These are phyloP conservation scores for Vachellia pachyceras DNA, from an alignment of 306 rosid species.

Conservation along the genomic window DNA sequence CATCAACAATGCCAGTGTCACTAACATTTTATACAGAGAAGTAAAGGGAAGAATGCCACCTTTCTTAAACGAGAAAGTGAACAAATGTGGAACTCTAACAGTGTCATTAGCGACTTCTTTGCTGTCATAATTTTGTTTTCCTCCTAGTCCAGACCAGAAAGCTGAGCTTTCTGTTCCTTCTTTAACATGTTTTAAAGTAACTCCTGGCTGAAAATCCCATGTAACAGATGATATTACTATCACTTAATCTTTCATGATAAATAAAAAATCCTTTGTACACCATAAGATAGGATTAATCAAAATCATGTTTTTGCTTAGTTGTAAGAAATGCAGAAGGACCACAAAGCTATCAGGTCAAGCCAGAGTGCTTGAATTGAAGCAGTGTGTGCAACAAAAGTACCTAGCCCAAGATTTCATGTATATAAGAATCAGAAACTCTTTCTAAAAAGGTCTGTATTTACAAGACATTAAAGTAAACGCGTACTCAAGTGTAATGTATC, in stretches of 20 bases:
- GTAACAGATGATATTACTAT: conserved; percentile 30
- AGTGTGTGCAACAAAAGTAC: conserved; percentile 5
- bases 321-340: conserved; percentile 12
- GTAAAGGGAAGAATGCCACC: conserved; percentile 53
- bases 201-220: conserved; percentile 81
- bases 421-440: conserved; percentile 2
- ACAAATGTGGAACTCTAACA: conserved; percentile 84
- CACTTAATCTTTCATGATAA: conserved; percentile 5
- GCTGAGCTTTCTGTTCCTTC: conserved; percentile 95
- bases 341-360: conserved; percentile 23
- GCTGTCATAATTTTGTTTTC: conserved; percentile 78
- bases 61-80: conserved; percentile 65
- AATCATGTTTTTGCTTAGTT: background rate
- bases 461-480: conserved; percentile 5
- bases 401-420: conserved; percentile 6
- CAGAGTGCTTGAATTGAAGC: conserved; percentile 29
- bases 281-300: background rate
- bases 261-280: background rate
- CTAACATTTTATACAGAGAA: conserved; percentile 16
- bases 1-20: background rate
- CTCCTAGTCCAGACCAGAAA: conserved; percentile 94
- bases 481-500: conserved; percentile 5
- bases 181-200: conserved; percentile 75
- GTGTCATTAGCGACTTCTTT: conserved; percentile 67
- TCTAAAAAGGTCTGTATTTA: background rate